Conservation (phyloP, 257 asterid species). For the Linaria vulgaris region DNA sequence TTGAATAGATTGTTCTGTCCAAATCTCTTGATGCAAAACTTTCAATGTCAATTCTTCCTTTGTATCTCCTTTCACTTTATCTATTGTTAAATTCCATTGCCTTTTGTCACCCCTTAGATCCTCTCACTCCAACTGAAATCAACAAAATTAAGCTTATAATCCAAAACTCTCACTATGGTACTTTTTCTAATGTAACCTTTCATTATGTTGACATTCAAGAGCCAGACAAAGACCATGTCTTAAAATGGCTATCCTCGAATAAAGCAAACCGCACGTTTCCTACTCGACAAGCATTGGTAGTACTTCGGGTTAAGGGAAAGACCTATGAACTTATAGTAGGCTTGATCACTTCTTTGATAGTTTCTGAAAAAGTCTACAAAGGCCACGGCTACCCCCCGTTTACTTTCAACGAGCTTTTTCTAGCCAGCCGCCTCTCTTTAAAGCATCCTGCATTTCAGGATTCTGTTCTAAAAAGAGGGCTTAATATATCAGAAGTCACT, state of each 20-base stretch:
- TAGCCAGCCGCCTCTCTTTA: constrained; percentile 42
- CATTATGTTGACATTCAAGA: constrained; percentile 67
- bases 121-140: constrained; percentile 60
- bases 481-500: constrained; percentile 58
- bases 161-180: constrained; percentile 36
- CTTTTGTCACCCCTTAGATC: constrained; percentile 61
- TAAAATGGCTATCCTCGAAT: constrained; percentile 40
- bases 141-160: constrained; percentile 35
- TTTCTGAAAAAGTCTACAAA: constrained; percentile 40
- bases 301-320: constrained; percentile 39
- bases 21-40: constrained; percentile 28
- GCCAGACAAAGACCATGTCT: constrained; percentile 59
- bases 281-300: constrained; percentile 49
- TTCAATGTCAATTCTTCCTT: constrained; percentile 30
- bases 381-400: constrained; percentile 68
- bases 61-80: constrained; percentile 20
- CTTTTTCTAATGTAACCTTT: constrained; percentile 45
- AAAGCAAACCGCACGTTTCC: constrained; percentile 29
- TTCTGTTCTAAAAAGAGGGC: constrained; percentile 54
- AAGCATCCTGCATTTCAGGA: constrained; percentile 42
- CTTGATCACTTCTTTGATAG: constrained; percentile 30
- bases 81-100: constrained; percentile 19
- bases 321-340: constrained; percentile 53
- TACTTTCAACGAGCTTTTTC: constrained; percentile 46
- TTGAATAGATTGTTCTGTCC: constrained; percentile 23